phyloP scores from a whole-genome alignment of 2,329 filamentous ascomycete species.

The Gnomoniopsis sp. region DNA sequence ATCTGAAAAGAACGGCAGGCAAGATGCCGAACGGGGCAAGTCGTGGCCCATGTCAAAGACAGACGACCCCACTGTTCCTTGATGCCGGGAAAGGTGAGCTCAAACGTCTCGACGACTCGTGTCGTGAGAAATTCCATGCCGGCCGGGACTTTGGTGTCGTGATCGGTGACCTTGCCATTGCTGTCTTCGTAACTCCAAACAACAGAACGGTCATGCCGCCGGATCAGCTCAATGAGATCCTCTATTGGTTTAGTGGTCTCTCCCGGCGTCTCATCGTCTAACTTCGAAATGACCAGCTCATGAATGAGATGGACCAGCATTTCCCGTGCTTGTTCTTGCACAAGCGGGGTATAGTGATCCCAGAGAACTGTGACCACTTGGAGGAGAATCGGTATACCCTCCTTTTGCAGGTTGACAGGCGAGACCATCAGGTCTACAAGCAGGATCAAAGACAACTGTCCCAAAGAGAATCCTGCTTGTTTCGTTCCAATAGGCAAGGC shows the following conservation, averaged over 20 bases:
- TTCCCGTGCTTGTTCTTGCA: constrained; percentile 94
- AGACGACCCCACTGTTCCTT: constrained; percentile 89
- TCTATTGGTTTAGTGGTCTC: constrained; percentile 74
- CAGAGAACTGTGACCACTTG: constrained; percentile 92
- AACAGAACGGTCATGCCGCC: constrained; percentile 77
- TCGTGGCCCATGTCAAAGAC: constrained; percentile 92
- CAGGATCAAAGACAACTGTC: constrained; percentile 88
- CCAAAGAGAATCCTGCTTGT: constrained; percentile 85
- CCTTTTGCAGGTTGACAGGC: constrained; percentile 73
- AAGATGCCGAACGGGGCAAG: constrained; percentile 89
- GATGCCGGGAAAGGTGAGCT: constrained; percentile 77
- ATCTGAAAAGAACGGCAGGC: constrained; percentile 97
- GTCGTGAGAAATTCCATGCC: constrained; percentile 83
- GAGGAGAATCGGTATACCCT: constrained; percentile 79
- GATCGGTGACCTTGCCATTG: constrained; percentile 71
- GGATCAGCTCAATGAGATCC: constrained; percentile 81
- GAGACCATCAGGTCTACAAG: constrained; percentile 96
- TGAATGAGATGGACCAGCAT: constrained; percentile 98
- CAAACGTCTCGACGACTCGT: constrained; percentile 82
- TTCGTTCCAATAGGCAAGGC: constrained; percentile 86
- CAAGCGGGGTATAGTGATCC: constrained; percentile 94
- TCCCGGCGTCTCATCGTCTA: constrained; percentile 65
- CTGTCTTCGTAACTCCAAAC: constrained; percentile 95
- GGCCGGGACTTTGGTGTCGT: constrained; percentile 75
- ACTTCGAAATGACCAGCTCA: constrained; percentile 78